Base-by-base conservation (phyloP, 176 grass and related monocot genomes). In the Aegilops umbellulata region DNA sequence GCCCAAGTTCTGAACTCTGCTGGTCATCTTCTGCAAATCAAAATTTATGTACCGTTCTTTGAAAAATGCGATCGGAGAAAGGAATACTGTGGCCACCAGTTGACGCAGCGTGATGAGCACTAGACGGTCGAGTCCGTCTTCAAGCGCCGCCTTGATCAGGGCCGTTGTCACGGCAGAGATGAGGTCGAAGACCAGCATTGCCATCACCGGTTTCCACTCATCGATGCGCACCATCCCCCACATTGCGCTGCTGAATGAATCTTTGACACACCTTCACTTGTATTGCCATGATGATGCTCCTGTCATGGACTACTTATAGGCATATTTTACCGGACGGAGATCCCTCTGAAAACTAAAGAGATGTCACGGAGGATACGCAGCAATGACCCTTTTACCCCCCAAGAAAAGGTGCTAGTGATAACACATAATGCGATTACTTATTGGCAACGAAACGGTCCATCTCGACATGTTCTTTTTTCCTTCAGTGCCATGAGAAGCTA, bases 41-140 rank as follows among this genome's bases (percentile, higher is more conserved):
- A n/a, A 29, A 62, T 58, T 1, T 36, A 49, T 36, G 20, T 88
- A 95, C 93, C 91, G 91, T 86, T 98, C 93, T 76, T 88, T 81
- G 74, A 95, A 90, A 46, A 88, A 92, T 57, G 93, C 93, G 2
- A 98, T 88, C 1, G 97, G 97, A 41, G 88, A 82, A 17, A 98
- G 92, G 80, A 95, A 89, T 55, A 92, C 38, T 0, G 92, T 94
- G 6, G 94, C 97, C 4, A 95, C 84, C 12, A 98, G 65, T 14
- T 98, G 97, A 0, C 97, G 88, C 32, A 98, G 90, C 11, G 92
- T 94, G 84, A 95, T 90, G 17, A 98, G 77, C 5, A 98, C 90
- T 3, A 98, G 88, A 7, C 79, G 90, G 76, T 94, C 83, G 34
- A 95, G 91, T 14, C 97, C 97, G 13, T 92, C 88, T 4, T 86